Evolutionary conservation across 495 filamentous ascomycete genomes (phyloP), one percentile per base, ranked within the genome.

Genomic region (Wilcoxina mikolae): DNA sequence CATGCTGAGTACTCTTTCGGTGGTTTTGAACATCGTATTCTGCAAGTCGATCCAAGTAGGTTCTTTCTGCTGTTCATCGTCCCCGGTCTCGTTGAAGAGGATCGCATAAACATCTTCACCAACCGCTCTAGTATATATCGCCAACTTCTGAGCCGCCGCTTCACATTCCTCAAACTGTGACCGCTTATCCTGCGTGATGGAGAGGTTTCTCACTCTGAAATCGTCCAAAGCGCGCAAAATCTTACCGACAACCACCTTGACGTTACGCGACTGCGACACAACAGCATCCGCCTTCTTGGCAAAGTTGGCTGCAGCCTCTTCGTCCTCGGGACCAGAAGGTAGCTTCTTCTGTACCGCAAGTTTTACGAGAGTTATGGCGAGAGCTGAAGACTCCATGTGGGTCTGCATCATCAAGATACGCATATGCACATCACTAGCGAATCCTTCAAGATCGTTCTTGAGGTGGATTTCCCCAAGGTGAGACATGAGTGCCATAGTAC

Each of bases 391-490:
- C 41, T 95, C 90, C 25, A 94, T 74, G 55, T 90, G 78, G 56
- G 80, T 85, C 63, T 93, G 87, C 73, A 94, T 77, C 15, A 79
- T 71, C 43, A 82, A 67, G 2, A 78, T 77, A 59, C 75, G 79
- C 84, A 78, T 89, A 70, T 75, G 81, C 17, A 83, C 65, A 58
- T 88, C 80, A 58, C 88, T 84, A 0, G 87, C 85, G 63, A 85
- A 90, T 59, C 77, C 81, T 56, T 85, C 81, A 11, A 89, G 69
- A 26, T 77, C 81, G 22, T 75, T 74, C 7, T 80, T 74, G 43
- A 95, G 81, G 58, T 91, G 79, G 7, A 85, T 79, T 63, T 90
- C 84, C 3, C 80, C 81, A 1, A 96, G 76, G 65, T 96, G 89
- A 2, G 76, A 74, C 73, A 95, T 81, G 29, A 96, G 73, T 52